A percentile compares a stretch with the other conserved stretches of the same genome.
These are phyloP conservation scores for Curvularia hawaiiensis DNA, from an alignment of 2,329 filamentous ascomycete species.

Conservation along the genomic window DNA sequence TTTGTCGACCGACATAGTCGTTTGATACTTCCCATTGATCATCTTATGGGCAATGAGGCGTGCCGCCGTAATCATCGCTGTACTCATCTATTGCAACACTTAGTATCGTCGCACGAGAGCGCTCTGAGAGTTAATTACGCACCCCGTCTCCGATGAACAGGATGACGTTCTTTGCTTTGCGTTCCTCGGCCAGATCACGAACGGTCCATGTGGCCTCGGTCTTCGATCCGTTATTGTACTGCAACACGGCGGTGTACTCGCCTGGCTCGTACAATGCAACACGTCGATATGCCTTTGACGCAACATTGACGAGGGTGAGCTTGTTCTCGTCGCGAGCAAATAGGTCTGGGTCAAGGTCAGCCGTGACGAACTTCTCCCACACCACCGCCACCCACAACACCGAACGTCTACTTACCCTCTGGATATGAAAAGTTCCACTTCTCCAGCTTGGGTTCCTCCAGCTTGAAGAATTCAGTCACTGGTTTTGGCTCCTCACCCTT, in stretches of 20 bases:
- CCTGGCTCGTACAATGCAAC: constrained; percentile 79
- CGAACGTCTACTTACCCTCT: constrained; percentile 58
- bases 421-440: constrained; percentile 85
- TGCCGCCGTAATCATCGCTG: constrained; percentile 80
- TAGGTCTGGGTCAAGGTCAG: constrained; percentile 57
- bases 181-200: constrained; percentile 69
- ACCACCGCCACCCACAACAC: background rate
- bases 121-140: too few species aligned
- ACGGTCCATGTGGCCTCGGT: constrained; percentile 80
- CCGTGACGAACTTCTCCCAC: background rate
- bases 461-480: constrained; percentile 70
- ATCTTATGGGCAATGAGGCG: constrained; percentile 81
- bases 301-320: constrained; percentile 77
- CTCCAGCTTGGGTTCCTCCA: constrained; percentile 74
- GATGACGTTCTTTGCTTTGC: constrained; percentile 83
- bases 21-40: constrained; percentile 84
- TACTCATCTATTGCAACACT: too few species aligned
- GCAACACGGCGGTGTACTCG: constrained; percentile 75
- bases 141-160: constrained; percentile 79
- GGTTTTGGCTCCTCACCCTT: constrained; percentile 60
- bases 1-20: constrained; percentile 75
- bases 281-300: constrained; percentile 77
- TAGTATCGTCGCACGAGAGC: too few species aligned
- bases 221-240: constrained; percentile 73
- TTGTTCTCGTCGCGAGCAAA: constrained; percentile 74